Evolutionary conservation across 2,329 filamentous ascomycete species (phyloP).

Genomic region (Fusarium bulbicola): DNA sequence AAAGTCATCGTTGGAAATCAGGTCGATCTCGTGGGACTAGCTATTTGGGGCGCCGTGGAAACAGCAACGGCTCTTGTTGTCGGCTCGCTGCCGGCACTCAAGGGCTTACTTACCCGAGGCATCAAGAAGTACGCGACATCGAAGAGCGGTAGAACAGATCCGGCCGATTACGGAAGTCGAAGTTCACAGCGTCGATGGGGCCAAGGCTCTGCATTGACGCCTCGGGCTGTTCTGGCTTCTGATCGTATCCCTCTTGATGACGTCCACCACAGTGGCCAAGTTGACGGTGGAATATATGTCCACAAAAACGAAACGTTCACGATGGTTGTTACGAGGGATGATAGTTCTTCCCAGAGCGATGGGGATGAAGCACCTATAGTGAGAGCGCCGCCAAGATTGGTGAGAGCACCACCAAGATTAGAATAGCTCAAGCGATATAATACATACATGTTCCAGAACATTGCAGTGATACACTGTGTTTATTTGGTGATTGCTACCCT

Average conservation of each 20-base stretch:
- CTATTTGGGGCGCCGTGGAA: conserved; percentile 22
- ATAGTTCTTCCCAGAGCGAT: neutral
- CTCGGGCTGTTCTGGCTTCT: neutral
- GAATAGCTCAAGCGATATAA: neutral
- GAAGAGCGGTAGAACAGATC: conserved; percentile 3
- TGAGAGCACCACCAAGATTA: neutral
- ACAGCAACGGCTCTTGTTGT: conserved; percentile 24
- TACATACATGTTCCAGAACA: too few species aligned
- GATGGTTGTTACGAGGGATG: neutral
- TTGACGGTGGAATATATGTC: conserved; percentile 11
- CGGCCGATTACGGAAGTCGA: neutral
- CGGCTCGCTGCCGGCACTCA: conserved; percentile 13
- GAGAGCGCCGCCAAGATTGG: neutral
- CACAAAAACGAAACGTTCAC: conserved; percentile 24
- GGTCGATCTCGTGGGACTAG: conserved; percentile 17
- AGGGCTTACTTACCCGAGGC: conserved; percentile 6
- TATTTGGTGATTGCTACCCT: neutral
- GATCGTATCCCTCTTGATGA: conserved; percentile 17
- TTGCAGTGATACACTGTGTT: neutral
- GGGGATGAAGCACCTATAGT: conserved; percentile 11
- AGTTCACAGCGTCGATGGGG: neutral
- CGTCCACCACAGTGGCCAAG: neutral
- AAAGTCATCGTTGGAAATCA: conserved; percentile 16
- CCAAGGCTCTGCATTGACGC: conserved; percentile 2
- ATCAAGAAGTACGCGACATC: conserved; percentile 16